Percentiles rank a stretch among this genome's conserved stretches.
Evolutionary conservation across 139 green algal species (phyloP).

Genomic region (Coelastrella sp.): DNA sequence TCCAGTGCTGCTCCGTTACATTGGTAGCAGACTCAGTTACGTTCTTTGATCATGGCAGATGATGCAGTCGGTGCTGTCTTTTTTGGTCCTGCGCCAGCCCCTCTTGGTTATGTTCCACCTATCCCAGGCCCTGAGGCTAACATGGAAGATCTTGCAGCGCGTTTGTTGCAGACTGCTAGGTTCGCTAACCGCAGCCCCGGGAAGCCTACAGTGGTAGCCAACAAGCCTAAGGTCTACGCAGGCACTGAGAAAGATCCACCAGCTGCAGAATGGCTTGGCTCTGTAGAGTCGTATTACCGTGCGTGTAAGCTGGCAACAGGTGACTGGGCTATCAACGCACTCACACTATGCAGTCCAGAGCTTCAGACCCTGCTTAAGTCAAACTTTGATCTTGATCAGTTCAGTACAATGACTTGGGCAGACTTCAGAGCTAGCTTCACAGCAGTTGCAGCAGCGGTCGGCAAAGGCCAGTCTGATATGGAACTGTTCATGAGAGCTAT

Average conservation of each 20-base stretch:
- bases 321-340: not conserved
- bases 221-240: not conserved
- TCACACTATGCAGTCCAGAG: not conserved
- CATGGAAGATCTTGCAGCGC: too few relatives aligned
- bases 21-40: too few relatives aligned
- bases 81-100: too few relatives aligned
- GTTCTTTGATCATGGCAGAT: too few relatives aligned
- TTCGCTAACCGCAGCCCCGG: too few relatives aligned
- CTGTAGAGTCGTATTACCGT: not conserved
- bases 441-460: not conserved
- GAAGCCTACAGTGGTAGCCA: too few relatives aligned
- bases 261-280: not conserved
- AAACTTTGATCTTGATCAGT: not conserved
- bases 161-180: too few relatives aligned
- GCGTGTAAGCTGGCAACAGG: not conserved
- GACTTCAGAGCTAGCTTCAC: not conserved
- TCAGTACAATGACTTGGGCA: not conserved
- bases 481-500: not conserved
- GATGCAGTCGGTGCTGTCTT: too few relatives aligned
- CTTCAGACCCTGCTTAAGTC: not conserved
- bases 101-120: too few relatives aligned
- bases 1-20: too few relatives aligned
- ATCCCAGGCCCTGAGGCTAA: too few relatives aligned
- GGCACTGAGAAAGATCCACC: not conserved
- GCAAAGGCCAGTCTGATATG: not conserved